phyloP scores from a whole-genome alignment of 805 yeast species.

The Monosporozyma solicola region DNA sequence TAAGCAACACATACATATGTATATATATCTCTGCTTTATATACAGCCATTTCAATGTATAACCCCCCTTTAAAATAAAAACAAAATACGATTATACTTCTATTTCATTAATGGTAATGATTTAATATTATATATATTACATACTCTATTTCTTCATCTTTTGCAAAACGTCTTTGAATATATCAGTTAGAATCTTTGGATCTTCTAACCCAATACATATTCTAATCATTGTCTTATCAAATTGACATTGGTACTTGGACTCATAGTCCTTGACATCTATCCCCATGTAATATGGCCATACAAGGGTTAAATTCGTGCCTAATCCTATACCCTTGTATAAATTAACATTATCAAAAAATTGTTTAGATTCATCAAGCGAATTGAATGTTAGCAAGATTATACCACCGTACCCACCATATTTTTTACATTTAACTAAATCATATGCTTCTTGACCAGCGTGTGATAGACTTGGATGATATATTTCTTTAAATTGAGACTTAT shows the following conservation, averaged over 20 bases:
- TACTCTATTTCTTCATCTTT: slow-evolving; percentile 30
- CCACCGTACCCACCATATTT: slow-evolving; percentile 84
- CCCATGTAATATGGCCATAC: slow-evolving; percentile 52
- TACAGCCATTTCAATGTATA: background rate
- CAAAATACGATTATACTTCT: background rate
- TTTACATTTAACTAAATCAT: slow-evolving; percentile 57
- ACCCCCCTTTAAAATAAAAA: background rate
- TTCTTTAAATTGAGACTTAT: slow-evolving; percentile 42
- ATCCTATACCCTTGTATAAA: slow-evolving; percentile 67
- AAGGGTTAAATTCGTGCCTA: slow-evolving; percentile 75
- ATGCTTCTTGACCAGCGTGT: slow-evolving; percentile 26
- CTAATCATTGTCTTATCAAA: slow-evolving; percentile 51
- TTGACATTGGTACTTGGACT: slow-evolving; percentile 57
- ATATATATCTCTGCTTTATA: background rate
- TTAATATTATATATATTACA: background rate
- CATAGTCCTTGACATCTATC: slow-evolving; percentile 52
- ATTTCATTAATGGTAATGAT: background rate
- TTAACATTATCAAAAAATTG: slow-evolving; percentile 56
- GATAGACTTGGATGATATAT: slow-evolving; percentile 63
- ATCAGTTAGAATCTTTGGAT: slow-evolving; percentile 44
- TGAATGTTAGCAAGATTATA: slow-evolving; percentile 63
- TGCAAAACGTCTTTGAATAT: slow-evolving; percentile 39
- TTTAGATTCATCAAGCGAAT: slow-evolving; percentile 53
- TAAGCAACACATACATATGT: background rate
- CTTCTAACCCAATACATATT: slow-evolving; percentile 81